These are phyloP conservation scores for Podila clonocystis DNA, from an alignment of 192 early-diverging fungal species.

Conservation along the genomic window DNA sequence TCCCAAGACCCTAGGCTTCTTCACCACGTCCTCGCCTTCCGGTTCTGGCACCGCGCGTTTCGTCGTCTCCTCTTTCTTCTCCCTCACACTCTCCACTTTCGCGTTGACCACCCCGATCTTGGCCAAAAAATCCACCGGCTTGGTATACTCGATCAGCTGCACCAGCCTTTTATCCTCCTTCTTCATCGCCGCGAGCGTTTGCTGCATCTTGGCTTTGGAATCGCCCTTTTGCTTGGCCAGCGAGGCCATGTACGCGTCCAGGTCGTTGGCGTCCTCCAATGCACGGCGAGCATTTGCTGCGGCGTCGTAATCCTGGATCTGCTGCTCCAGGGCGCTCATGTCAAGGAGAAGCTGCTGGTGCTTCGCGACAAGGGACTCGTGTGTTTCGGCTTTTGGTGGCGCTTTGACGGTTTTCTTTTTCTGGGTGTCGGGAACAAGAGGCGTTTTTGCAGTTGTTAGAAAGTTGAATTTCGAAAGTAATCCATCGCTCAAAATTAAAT, in stretches of 20 bases:
- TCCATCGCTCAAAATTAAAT: background rate
- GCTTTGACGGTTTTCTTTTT: slow-evolving; percentile 35
- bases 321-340: slow-evolving; percentile 24
- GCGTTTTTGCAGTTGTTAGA: too few relatives aligned
- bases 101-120: slow-evolving; percentile 16
- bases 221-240: slow-evolving; percentile 56
- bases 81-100: too few relatives aligned
- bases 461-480: background rate
- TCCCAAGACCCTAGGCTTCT: slow-evolving; percentile 27
- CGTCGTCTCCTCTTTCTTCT: background rate
- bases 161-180: slow-evolving; percentile 56
- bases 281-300: slow-evolving; percentile 8
- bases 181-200: slow-evolving; percentile 54
- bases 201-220: slow-evolving; percentile 51
- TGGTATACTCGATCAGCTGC: slow-evolving; percentile 58
- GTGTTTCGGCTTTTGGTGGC: slow-evolving; percentile 68
- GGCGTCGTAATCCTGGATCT: slow-evolving; percentile 36
- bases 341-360: slow-evolving; percentile 47
- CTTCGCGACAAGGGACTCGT: slow-evolving; percentile 68
- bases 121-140: slow-evolving; percentile 53
- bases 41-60: background rate
- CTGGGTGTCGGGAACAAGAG: too few relatives aligned
- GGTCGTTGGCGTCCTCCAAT: slow-evolving; percentile 60
- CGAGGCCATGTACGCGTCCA: slow-evolving; percentile 74
- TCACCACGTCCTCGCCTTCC: background rate